phyloP scores from a whole-genome alignment of 306 rosid species.

The Prunus mongolica region DNA sequence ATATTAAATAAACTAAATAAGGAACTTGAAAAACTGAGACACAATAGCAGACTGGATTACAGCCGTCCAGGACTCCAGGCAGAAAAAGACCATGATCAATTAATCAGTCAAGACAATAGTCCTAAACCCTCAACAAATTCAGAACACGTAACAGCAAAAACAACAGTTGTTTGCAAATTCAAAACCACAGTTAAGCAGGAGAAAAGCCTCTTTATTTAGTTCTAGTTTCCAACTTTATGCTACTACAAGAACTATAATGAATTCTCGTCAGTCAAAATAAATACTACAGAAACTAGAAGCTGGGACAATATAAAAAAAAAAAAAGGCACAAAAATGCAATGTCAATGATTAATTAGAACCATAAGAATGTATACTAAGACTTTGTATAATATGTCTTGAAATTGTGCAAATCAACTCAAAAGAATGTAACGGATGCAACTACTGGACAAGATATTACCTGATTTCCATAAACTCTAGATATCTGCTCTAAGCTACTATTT shows the following conservation, averaged over 20 bases:
- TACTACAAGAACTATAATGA: background rate
- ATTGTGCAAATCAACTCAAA: background rate
- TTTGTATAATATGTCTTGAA: background rate
- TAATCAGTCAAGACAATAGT: background rate
- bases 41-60: conserved; percentile 4
- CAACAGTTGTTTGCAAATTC: background rate
- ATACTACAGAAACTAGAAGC: background rate
- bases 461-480: conserved; percentile 91
- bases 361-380: background rate
- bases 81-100: background rate
- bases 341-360: background rate
- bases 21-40: background rate
- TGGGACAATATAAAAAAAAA: background rate
- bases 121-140: background rate
- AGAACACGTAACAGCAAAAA: background rate
- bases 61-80: background rate
- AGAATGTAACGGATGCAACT: conserved; percentile 2
- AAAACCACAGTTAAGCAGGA: background rate
- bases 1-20: conserved; percentile 10
- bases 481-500: conserved; percentile 92
- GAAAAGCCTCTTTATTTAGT: background rate
- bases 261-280: background rate
- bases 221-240: background rate
- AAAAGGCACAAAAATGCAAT: background rate
- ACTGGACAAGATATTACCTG: conserved; percentile 50